A percentile compares a stretch with the other conserved stretches of the same genome.
These are phyloP conservation scores for Gynandropsis gynandra DNA, from an alignment of 345 rosid species.

Conservation along the genomic window DNA sequence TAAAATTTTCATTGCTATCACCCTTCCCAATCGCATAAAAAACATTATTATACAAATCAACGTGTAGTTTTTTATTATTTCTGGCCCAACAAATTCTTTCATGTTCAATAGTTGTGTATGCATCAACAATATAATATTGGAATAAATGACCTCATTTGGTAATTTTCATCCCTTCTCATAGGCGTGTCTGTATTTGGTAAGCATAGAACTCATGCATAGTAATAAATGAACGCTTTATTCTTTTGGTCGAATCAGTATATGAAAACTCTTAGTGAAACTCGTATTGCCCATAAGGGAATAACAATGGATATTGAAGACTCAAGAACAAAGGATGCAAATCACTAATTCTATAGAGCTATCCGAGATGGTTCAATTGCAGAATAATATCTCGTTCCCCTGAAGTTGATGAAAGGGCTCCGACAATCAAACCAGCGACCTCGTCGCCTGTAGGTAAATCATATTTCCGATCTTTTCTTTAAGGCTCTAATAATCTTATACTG, in stretches of 20 bases:
- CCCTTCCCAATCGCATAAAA: not conserved
- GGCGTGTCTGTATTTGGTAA: not conserved
- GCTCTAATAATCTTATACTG: not conserved
- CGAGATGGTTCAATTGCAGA: not conserved
- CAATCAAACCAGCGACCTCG: not conserved
- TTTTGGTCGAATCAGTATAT: not conserved
- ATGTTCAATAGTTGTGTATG: not conserved
- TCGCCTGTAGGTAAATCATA: too few species aligned
- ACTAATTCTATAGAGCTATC: not conserved
- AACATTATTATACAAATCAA: too few species aligned
- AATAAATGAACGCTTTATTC: not conserved
- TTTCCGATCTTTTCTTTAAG: not conserved
- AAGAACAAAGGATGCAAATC: not conserved
- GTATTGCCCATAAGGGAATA: slow-evolving; percentile 1
- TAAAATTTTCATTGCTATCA: not conserved
- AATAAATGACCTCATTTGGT: not conserved
- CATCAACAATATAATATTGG: not conserved
- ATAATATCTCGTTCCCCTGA: not conserved
- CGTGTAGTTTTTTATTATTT: not conserved
- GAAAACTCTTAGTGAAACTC: not conserved
- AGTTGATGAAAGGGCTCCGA: not conserved
- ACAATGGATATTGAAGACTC: not conserved
- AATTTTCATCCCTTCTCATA: not conserved
- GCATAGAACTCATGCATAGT: not conserved
- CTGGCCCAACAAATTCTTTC: too few species aligned